phyloP scores from a whole-genome alignment of 257 asterid species.

The Misopates orontium region DNA sequence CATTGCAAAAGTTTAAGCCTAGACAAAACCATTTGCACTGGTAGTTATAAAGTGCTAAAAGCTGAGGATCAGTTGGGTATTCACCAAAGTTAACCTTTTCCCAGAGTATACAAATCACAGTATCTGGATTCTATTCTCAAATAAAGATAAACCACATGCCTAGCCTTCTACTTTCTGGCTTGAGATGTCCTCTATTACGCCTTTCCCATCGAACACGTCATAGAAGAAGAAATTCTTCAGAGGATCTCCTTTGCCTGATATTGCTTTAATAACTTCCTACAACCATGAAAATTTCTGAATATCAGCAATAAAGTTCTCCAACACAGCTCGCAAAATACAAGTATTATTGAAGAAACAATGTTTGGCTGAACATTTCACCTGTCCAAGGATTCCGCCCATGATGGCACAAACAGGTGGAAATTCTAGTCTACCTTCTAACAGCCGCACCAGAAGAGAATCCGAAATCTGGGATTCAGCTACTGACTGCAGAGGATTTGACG shows the following conservation, averaged over 20 bases:
- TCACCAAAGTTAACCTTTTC: neutral
- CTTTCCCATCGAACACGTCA: slow-evolving; percentile 85
- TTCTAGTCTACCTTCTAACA: slow-evolving; percentile 65
- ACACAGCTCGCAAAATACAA: neutral
- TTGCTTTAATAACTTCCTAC: slow-evolving; percentile 92
- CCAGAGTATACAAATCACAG: neutral
- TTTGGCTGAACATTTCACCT: slow-evolving; percentile 45
- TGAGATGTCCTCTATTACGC: slow-evolving; percentile 72
- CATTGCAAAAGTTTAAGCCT: neutral
- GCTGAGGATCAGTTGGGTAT: slow-evolving; percentile 8
- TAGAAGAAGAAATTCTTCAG: slow-evolving; percentile 87
- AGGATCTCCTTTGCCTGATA: slow-evolving; percentile 97
- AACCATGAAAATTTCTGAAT: slow-evolving; percentile 13
- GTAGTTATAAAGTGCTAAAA: neutral
- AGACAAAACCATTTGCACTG: neutral
- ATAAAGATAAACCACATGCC: neutral
- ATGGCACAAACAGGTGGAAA: slow-evolving; percentile 96
- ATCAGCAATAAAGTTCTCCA: slow-evolving; percentile 1
- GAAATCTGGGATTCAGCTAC: slow-evolving; percentile 69
- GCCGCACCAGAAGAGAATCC: slow-evolving; percentile 70
- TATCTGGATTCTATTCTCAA: neutral
- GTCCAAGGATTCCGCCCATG: slow-evolving; percentile 93
- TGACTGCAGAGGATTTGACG: slow-evolving; percentile 45
- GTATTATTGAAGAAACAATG: too few species aligned
- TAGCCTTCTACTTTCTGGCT: slow-evolving; percentile 31